Base-by-base conservation (phyloP, 257 asterid species). In the Marsdenia floribunda region DNA sequence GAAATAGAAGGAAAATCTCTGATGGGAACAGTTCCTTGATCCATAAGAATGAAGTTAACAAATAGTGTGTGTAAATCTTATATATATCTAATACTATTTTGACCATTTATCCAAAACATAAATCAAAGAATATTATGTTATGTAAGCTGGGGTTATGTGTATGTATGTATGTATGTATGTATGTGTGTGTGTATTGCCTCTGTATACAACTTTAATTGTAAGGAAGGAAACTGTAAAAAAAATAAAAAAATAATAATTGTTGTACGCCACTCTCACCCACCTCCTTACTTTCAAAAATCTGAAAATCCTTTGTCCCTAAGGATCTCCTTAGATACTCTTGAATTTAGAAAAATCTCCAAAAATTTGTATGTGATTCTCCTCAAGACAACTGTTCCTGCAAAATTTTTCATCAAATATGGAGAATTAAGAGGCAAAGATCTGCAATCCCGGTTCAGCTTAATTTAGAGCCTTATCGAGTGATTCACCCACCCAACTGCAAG, bases 401-500 rank as follows among this genome's bases (percentile, higher is more conserved):
- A 74, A 61, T 13, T 70, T 29, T 68, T 71, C 63, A 40, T 9
- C 21, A n/a, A 55, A 42, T 57, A 58, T n/a, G 16, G 73, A 52
- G 44, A 38, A 26, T 37, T 57, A 13, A 69, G 26, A 9, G 50
- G 72, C 60, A 69, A 24, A 38, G 64, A 52, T 70, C 79, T 14
- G 33, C 66, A 40, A 21, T 38, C 8, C 29, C 55, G 37, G 42
- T 24, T 47, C 61, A 55, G 44, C 14, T 57, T 29, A 29, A 53
- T 52, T 14, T 57, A 53, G 42, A 38, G 38, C 22, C 68, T 46
- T 21, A 6, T 11, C 10, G 49, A 44, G 8, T 44, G 29, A 71
- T 60, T 38, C 64, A 76, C 29, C 66, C 33, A 69, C 77, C 77
- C 76, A 77, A 71, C 35, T 70, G 67, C 68, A 69, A 49, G 76